Evolutionary conservation across 2,329 filamentous ascomycete genomes (phyloP), one percentile per base, ranked within the genome.

Genomic region (Iodosphaeria phyllophila): DNA sequence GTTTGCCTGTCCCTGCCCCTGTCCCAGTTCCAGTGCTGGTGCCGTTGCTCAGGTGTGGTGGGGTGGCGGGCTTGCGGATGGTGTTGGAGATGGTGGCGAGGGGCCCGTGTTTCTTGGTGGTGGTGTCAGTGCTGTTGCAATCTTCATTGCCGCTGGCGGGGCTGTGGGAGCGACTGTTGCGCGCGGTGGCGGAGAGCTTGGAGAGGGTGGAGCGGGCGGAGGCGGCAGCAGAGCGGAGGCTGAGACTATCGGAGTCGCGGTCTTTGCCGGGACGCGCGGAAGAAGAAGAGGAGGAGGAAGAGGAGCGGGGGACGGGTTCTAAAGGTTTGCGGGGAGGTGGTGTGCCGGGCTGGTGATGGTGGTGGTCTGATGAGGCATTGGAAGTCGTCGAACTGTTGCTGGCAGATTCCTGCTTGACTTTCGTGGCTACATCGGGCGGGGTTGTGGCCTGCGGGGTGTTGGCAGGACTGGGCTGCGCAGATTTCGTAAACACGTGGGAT

Each of bases 401-500:
- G n/a, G n/a, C n/a, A n/a, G n/a, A n/a, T n/a, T n/a, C n/a, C n/a
- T n/a, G n/a, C n/a, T n/a, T n/a, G n/a, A n/a, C n/a, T n/a, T n/a
- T n/a, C n/a, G n/a, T n/a, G n/a, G n/a, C n/a, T n/a, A n/a, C n/a
- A n/a, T n/a, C n/a, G n/a, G 52, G 48, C 0, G 60, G 62, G 3
- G 61, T 66, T 2, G 60, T 54, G 2, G 52, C 44, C n/a, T 28
- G 26, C 5, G 26, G 29, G 6, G 30, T 27, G 3, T 18, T 13
- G 6, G 23, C 22, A 9, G 43, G 43, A 12, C 39, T 46, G 5
- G 58, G 57, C 35, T 66, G 58, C 30, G 66, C 60, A 25, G 67
- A 52, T 40, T 58, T 60, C 45, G 74, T 80, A 41, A 79, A 86
- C 17, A 74, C 68, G 5, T 71, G 74, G 18, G 78, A 77, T 5